Base-by-base conservation (phyloP, 306 rosid species). In the Cyclanthera cordifolia region DNA sequence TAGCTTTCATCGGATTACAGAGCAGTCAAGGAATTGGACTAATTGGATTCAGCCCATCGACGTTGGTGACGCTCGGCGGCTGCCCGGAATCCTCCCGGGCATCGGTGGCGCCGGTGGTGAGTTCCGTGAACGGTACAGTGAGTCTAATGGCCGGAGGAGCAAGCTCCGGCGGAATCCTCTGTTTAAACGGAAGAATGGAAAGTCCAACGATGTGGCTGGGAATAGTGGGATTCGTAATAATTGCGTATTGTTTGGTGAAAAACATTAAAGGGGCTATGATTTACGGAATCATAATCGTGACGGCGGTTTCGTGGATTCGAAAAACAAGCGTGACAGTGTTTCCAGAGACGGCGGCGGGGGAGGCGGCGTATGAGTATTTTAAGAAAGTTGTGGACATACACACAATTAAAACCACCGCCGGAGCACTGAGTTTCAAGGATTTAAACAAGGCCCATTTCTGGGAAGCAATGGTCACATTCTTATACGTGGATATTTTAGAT, bases 191-290 rank as follows among this genome's bases (percentile, higher is more conserved):
- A 12, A 79, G 97, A 8, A 93, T 93, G 99, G 91, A 93, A 58
- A 93, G 95, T 79, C 85, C 94, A n/a, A 93, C 96, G 0, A 77
- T 93, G 19, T 93, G 99, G 99, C 84, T 93, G 34, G 99, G 91
- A 13, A 19, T 88, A 0, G 90, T 88, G 49, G 99, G 99, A 3
- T 93, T 93, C 77, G 57, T 93, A 0, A 87, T 93, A 12, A 93
- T 90, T 24, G 95, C 86, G 0, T 93, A 86, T 58, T 88, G 96
- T 41, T 57, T 93, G 1, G 90, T 85, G 23, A 93, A 85, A 66
- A 84, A 86, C 74, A 25, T 90, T 0, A 93, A 93, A 25, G 99
- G 99, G 1, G 99, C 99, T 0, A 93, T 90, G 96, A 93, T 93
- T 41, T 93, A 90, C 79, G 99, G 99, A 10, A 87, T 93, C 43